Base-by-base conservation (phyloP, 2,329 filamentous ascomycete species). In the Beauveria rudraprayagi region DNA sequence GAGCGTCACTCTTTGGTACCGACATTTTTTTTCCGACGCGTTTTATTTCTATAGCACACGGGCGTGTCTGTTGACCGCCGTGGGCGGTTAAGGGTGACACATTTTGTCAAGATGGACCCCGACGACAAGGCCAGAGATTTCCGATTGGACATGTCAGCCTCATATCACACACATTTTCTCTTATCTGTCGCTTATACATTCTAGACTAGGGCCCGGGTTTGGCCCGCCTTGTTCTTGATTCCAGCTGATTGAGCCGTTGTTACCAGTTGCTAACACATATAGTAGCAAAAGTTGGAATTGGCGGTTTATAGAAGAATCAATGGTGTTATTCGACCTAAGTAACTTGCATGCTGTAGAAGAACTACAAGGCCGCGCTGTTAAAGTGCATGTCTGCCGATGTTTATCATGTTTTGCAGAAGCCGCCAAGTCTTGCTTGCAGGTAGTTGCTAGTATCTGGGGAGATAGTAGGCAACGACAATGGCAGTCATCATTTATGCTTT, bases 131-230 rank as follows among this genome's bases (percentile, higher is more conserved):
- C 51, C 43, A 40, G 50, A 67, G 65, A 43, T 67, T 63, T 67
- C 58, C 66, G 65, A 63, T 67, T 67, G 68, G 70, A 70, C 71
- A 67, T 71, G 67, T 71, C 71, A 65, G 67, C 65, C 63, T 70
- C 64, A 70, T 70, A 68, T 65, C 68, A 66, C 66, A 58, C 30
- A 14, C 47, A 62, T 56, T 62, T 69, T 65, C 62, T 61, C 60
- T 66, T 70, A 68, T 63, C 61, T 61, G 43, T 61, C 51, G 43
- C 51, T 50, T 71, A 68, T 73, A 71, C 67, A 73, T 73, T 70
- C 67, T 71, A 73, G 71, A 72, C 65, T 63, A 61, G 61, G 68
- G 67, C 68, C 68, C 67, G 64, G 67, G 69, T 67, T 64, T 66
- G 70, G 70, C 66, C 51, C 41, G 34, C 67, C 61, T 64, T 70